A percentile compares a stretch with the other conserved stretches of the same genome.
Evolutionary conservation across 2,329 filamentous ascomycete species (phyloP).

Genomic region (Hysterium pulicare): DNA sequence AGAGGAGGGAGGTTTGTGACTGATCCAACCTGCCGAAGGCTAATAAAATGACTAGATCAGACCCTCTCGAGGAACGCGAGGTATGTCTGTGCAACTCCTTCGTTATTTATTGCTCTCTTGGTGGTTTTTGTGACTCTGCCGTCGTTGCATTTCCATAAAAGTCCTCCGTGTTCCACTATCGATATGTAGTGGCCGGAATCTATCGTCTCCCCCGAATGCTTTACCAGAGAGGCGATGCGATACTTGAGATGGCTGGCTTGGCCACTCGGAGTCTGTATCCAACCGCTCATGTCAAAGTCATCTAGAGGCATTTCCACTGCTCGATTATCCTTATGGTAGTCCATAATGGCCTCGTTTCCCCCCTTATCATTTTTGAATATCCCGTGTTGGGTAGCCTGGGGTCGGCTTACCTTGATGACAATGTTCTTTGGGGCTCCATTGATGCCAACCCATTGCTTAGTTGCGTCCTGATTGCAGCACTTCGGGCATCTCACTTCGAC

Average conservation of each 20-base stretch:
- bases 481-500: neutral
- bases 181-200: neutral
- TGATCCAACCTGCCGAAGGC: too few relatives aligned
- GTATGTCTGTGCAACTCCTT: neutral
- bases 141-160: neutral
- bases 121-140: neutral
- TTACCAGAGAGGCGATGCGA: neutral
- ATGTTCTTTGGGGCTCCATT: neutral
- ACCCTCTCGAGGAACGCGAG: neutral
- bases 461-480: neutral
- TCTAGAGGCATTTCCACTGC: too few relatives aligned
- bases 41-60: too few relatives aligned
- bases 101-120: neutral
- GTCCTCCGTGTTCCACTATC: neutral
- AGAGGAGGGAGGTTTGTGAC: too few relatives aligned
- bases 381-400: neutral
- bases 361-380: neutral
- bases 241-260: too few relatives aligned
- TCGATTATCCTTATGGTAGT: neutral
- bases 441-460: neutral
- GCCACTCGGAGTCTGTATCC: too few relatives aligned
- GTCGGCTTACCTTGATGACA: neutral
- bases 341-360: neutral
- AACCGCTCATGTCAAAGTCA: too few relatives aligned
- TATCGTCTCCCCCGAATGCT: neutral